Evolutionary conservation across 164 flowering plant species (phyloP), one percentile per base, ranked within the genome.

Genomic region (Sextonia rubra): DNA sequence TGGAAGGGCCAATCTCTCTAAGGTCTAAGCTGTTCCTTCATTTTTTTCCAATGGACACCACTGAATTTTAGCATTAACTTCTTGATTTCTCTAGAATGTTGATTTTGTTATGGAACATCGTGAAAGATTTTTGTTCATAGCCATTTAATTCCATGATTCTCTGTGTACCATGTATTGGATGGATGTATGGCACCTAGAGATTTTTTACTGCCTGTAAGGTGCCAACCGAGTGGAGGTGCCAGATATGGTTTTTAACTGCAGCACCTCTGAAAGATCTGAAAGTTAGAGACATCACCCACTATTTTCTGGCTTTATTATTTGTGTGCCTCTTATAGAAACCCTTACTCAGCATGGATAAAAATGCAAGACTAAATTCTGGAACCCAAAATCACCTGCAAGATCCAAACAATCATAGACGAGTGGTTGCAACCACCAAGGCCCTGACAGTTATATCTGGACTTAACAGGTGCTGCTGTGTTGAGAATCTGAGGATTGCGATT

Each of bases 1-100:
- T 64, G 85, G 71, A 67, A 88, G 71, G 71, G 64, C 80, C 61
- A 81, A 80, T 61, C 82, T 73, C 65, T 76, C 87, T 3, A 94
- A 94, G 99, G 99, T 94, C 73, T 73, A 77, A 61, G 62, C 47
- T 48, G 20, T 37, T 74, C 58, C 29, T 48, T 58, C 15, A 4
- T 65, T 47, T 4, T 66, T 69, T 62, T 27, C 29, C 18, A 27
- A 20, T 71, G 20, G 14, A 4, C 44, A 14, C 24, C 14, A 12
- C 44, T 29, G 6, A 52, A 52, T 20, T 15, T 29, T 12, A 15
- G 67, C 44, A 29, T 27, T 29, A 64, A 15, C 58, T 52, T 52
- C 58, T 52, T 37, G 44, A 37, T 32, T 32, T 32, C 44, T 32
- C 44, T 32, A 32, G 44, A 32, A 32, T 32, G 44, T 32, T 32